A percentile compares a stretch with the other conserved stretches of the same genome.
Conservation (phyloP, 2,329 filamentous ascomycete genomes). For the Talaromyces sp. region DNA sequence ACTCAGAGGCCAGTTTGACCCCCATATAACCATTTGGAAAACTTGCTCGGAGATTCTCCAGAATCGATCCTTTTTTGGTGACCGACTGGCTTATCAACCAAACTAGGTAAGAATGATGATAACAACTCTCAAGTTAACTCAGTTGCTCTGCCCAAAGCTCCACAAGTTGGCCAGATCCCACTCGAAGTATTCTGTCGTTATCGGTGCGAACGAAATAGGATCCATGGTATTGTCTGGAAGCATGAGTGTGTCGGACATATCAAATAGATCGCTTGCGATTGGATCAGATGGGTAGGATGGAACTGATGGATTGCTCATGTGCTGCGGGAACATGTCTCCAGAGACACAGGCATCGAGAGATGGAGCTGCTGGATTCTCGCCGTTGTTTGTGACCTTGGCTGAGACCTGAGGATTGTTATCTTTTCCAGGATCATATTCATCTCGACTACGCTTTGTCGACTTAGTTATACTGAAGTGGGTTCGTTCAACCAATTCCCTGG, state of each 20-base stretch:
- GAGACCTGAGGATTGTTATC: background rate
- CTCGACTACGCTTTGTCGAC: background rate
- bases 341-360: background rate
- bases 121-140: background rate
- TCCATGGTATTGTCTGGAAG: background rate
- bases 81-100: too few relatives aligned
- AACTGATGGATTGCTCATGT: background rate
- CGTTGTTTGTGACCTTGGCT: background rate
- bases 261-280: background rate
- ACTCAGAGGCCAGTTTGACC: too few relatives aligned
- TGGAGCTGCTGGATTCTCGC: background rate
- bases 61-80: too few relatives aligned
- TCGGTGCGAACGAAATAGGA: background rate
- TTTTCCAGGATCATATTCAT: background rate
- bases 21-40: too few relatives aligned
- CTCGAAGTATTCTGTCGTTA: background rate
- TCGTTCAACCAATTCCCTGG: background rate
- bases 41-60: too few relatives aligned
- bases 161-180: background rate
- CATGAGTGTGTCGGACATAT: background rate
- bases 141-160: background rate
- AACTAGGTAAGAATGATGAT: too few relatives aligned
- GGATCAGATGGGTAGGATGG: background rate
- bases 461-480: background rate
- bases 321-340: background rate